Percentiles rank a stretch among this genome's conserved stretches.
Conservation (phyloP, 2,329 filamentous ascomycete species). For the Lasiodiplodia sp. region DNA sequence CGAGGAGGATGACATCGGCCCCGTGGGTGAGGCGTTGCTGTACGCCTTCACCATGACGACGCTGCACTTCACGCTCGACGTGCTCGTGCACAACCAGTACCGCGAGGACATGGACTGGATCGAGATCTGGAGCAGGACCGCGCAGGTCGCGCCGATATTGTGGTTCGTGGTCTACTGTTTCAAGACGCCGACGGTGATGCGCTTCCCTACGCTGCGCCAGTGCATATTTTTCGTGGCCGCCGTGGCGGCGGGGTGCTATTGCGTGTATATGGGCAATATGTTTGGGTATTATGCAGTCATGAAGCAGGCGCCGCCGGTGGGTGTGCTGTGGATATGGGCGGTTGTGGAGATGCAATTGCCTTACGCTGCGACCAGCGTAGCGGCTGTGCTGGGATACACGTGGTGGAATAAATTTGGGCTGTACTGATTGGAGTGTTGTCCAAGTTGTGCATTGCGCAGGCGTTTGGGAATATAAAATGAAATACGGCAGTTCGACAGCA, state of each 20-base stretch:
- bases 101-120: slow-evolving; percentile 70
- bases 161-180: slow-evolving; percentile 54
- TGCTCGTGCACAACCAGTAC: slow-evolving; percentile 81
- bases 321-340: slow-evolving; percentile 91
- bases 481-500: background rate
- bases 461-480: background rate
- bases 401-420: slow-evolving; percentile 63
- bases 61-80: slow-evolving; percentile 79
- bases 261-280: slow-evolving; percentile 82
- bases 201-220: slow-evolving; percentile 55
- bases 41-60: slow-evolving; percentile 68
- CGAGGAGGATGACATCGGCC: slow-evolving; percentile 54
- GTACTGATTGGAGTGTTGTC: slow-evolving; percentile 38
- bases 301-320: slow-evolving; percentile 89
- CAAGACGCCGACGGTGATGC: slow-evolving; percentile 49
- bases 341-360: slow-evolving; percentile 82
- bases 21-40: slow-evolving; percentile 56
- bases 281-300: slow-evolving; percentile 86
- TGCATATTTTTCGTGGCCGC: slow-evolving; percentile 69
- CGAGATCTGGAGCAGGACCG: slow-evolving; percentile 60
- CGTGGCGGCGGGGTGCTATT: slow-evolving; percentile 72
- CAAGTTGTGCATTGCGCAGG: slow-evolving; percentile 6
- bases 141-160: slow-evolving; percentile 53
- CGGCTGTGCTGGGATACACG: slow-evolving; percentile 59
- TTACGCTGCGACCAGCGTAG: slow-evolving; percentile 66